These are phyloP conservation scores for Sclerotinia minor DNA, from an alignment of 2,329 filamentous ascomycete species.

Conservation along the genomic window DNA sequence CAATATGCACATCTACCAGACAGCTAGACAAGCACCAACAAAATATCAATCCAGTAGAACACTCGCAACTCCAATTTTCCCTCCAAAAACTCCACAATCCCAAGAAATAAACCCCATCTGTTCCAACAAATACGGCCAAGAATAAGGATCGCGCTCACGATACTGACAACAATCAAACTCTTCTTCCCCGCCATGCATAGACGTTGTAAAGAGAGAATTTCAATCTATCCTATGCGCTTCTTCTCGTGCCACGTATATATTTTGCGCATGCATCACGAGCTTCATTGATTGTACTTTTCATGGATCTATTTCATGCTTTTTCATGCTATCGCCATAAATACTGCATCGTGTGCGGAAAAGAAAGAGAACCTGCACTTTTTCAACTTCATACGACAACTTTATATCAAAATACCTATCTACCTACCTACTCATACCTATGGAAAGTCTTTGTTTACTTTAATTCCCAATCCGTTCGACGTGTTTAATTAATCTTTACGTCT, in stretches of 20 bases:
- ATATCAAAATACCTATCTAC: too few species aligned
- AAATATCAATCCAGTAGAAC: neutral
- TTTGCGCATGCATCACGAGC: neutral
- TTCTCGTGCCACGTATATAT: conserved; percentile 17
- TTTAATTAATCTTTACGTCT: conserved; percentile 3
- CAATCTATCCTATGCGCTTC: neutral
- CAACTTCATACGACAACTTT: too few species aligned
- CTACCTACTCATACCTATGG: neutral
- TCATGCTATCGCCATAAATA: neutral
- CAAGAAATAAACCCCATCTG: conserved; percentile 10
- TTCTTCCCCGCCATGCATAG: neutral
- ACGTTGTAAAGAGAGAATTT: neutral
- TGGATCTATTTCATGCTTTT: neutral
- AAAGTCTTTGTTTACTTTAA: neutral
- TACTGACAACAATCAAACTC: neutral
- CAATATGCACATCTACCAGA: neutral
- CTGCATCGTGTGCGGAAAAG: neutral
- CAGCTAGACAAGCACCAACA: neutral
- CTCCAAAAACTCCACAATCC: neutral
- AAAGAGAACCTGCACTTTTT: too few species aligned
- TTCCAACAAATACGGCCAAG: neutral
- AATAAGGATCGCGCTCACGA: neutral
- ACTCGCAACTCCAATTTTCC: neutral
- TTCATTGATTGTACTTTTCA: neutral
- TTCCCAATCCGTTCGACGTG: neutral